Evolutionary conservation across 805 yeast species (phyloP), one percentile per base, ranked within the genome.

Genomic region (Candida nemodendra): DNA sequence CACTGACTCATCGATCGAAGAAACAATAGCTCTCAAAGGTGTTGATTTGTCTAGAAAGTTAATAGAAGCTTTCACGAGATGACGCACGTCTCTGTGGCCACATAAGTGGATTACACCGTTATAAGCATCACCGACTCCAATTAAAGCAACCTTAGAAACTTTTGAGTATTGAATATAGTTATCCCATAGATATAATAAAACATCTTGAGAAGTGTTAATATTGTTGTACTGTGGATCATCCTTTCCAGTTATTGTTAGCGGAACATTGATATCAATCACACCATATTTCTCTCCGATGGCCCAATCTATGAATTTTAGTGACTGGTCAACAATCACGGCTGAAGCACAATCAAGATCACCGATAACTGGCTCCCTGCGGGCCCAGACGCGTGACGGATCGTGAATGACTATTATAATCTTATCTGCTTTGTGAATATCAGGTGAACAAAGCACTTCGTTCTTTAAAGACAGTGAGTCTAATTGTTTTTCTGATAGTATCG

Each of bases 341-440:
- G 84, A 75, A 31, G 77, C 72, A 12, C 89, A 70, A 46, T 86
- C 87, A 25, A 91, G 75, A 34, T 76, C 70, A 6, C 98, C 98
- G 8, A 84, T 78, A 4, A 80, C 61, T 0, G 95, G 86, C 57
- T 88, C 89, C 27, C 81, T 66, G 48, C 81, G 78, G 2, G 95
- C 95, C 95, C 96, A 89, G 5, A 93, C 73, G 42, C 88, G 90
- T 5, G 96, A 86, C 3, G 97, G 87, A 54, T 90, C 98, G 61
- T 90, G 98, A 14, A 90, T 78, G 5, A 86, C 59, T 7, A 91
- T 66, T 8, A 89, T 65, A 5, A 90, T 61, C 5, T 83, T 76
- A n/a, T 77, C 73, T 26, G 80, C 65, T 9, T 76, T 74, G 57
- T 78, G 78, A 18, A 90, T 73, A 38, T 78, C 73, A 9, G 87